Evolutionary conservation across 2,329 filamentous ascomycete species (phyloP), one percentile per base, ranked within the genome.

Genomic region (Monilinia fructigena): DNA sequence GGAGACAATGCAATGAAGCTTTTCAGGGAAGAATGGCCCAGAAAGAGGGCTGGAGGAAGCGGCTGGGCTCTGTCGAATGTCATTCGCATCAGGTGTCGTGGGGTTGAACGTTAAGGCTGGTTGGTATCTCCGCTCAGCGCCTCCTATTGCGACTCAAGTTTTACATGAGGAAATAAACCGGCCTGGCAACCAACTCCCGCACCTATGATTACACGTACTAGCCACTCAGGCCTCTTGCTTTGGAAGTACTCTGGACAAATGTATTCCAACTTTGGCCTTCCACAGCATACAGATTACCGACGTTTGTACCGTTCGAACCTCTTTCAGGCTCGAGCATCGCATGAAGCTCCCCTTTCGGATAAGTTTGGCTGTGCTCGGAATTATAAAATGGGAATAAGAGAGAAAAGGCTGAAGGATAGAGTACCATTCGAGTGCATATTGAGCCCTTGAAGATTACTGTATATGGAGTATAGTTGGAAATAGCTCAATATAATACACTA

Each of bases 91-190:
- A 65, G 54, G 42, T 59, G 56, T 50, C 54, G 54, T 59, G 54
- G 23, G 55, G 35, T 52, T 16, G 26, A 65, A 40, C 28, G 53
- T 65, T 59, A 65, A 58, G 54, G 54, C 54, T 65, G 54, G 47
- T 65, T 65, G 54, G 47, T 65, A 18, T 38, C 59, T 48, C 63
- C 54, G 63, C 23, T 28, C 54, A 50, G 63, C 63, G 23, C 63
- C 55, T 53, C n/a, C 63, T 35, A 28, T 50, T 65, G 47, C 55
- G 47, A 65, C 63, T 53, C 55, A 8, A 60, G 26, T 23, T 28
- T 45, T 54, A 11, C n/a, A 60, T 53, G 35, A 60, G 63, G 55
- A 53, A 65, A 59, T 50, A 65, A 64, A 65, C 60, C 55, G 40
- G 18, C 63, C 55, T 52, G 52, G 52, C 23, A n/a, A 12, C 38